Evolutionary conservation across 2,329 filamentous ascomycete genomes (phyloP), one percentile per base, ranked within the genome.

Genomic region (Stachybotrys chartarum): DNA sequence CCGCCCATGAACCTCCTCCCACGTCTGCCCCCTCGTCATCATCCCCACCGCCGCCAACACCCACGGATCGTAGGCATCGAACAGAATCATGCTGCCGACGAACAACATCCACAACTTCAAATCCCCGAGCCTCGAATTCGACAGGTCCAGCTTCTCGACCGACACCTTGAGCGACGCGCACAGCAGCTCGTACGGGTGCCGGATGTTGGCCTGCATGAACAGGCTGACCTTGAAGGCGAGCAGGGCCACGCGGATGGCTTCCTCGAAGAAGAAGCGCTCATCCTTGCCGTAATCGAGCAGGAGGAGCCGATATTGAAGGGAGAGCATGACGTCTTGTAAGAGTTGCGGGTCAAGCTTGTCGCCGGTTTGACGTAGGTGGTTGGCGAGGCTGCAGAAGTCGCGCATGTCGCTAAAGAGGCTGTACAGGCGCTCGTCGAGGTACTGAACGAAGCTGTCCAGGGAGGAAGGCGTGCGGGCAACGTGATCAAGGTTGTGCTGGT

Each of bases 251-350:
- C 65, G 61, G 12, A 64, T 47, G 0, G 63, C 58, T 50, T 66
- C 64, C 16, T 64, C 54, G 5, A 64, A 35, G 1, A 57, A 58
- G 1, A 57, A 8, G 3, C 14, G 35, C 35, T 42, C 39, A 16
- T 52, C 6, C 8, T 60, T 55, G 0, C 60, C 46, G 45, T 64
- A 62, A 12, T 61, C 57, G 3, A 70, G 61, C 0, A 58, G 56
- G 2, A 70, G 51, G 1, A 69, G 55, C 0, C 68, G 61, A 42
- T 70, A 70, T 46, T 70, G 68, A 0, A 67, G 59, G 0, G 67
- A 68, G 0, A 68, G 52, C 57, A 68, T 61, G 0, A 66, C 63
- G 52, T 69, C 66, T 16, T 66, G 64, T 50, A 67, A 68, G 1
- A 64, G 48, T 12, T 62, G 58, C 0, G 67, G 61, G 1, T 57